Conservation (phyloP, 257 asterid genomes). For the Ilex aquifolium region DNA sequence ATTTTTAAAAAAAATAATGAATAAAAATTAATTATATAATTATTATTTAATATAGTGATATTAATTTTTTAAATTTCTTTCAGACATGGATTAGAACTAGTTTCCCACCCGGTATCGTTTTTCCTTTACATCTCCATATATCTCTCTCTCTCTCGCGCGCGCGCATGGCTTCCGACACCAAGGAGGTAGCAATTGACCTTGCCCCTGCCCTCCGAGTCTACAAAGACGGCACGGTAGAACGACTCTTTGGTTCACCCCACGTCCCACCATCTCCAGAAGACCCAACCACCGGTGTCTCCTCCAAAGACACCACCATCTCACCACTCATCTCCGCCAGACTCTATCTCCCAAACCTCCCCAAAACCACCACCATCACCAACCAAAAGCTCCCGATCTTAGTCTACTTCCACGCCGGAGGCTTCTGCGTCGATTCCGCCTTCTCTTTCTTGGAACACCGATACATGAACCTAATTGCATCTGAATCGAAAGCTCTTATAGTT, state of each 20-base stretch:
- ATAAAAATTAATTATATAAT: too few species aligned
- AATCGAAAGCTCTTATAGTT: conserved; percentile 11
- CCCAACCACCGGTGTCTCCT: conserved; percentile 19
- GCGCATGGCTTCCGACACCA: conserved; percentile 10
- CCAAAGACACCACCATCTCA: conserved; percentile 24
- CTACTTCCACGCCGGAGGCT: conserved; percentile 38
- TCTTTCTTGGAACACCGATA: conserved; percentile 19
- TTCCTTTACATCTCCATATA: too few species aligned
- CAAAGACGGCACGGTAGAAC: conserved; percentile 29
- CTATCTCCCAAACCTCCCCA: conserved; percentile 27
- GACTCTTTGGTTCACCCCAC: conserved; percentile 13
- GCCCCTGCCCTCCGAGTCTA: conserved; percentile 19
- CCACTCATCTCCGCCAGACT: conserved; percentile 28
- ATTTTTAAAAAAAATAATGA: too few species aligned
- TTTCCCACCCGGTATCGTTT: too few species aligned
- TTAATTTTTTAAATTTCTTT: too few species aligned
- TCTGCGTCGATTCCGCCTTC: conserved; percentile 30
- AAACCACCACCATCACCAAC: background rate
- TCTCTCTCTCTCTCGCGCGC: too few species aligned
- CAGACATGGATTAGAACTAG: too few species aligned
- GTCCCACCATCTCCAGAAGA: conserved; percentile 21
- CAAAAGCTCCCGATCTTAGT: conserved; percentile 30
- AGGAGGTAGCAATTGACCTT: conserved; percentile 10
- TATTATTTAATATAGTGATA: too few species aligned
- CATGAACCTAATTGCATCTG: conserved; percentile 8